These are phyloP conservation scores for Tardiomyces digboiensis DNA, from an alignment of 1,139 yeast genomes.

Conservation along the genomic window DNA sequence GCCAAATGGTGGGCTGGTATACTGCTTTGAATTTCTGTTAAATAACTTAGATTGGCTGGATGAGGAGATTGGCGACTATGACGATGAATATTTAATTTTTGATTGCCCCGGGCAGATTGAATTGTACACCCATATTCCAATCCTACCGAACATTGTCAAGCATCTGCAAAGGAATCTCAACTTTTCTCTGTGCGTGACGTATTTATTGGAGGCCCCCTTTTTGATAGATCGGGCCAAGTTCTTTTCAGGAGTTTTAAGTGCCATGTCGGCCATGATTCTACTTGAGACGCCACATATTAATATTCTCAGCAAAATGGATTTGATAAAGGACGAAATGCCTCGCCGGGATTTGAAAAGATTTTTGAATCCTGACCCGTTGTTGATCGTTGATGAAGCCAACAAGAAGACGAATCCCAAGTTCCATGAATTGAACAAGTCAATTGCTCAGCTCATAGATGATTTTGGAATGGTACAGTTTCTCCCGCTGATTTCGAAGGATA, in stretches of 20 bases:
- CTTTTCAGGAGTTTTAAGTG: slow-evolving; percentile 91
- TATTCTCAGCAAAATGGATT: slow-evolving; percentile 75
- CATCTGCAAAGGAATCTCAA: slow-evolving; percentile 73
- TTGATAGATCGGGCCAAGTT: slow-evolving; percentile 84
- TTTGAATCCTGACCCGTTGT: slow-evolving; percentile 83
- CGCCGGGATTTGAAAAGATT: slow-evolving; percentile 72
- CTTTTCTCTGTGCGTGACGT: slow-evolving; percentile 87
- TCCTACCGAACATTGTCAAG: slow-evolving; percentile 75
- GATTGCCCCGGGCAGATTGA: slow-evolving; percentile 99
- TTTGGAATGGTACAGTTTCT: slow-evolving; percentile 98
- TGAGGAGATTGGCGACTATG: slow-evolving; percentile 87
- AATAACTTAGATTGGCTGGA: slow-evolving; percentile 95
- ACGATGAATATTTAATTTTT: slow-evolving; percentile 87
- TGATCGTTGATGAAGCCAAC: slow-evolving; percentile 45
- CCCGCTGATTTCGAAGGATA: slow-evolving; percentile 78
- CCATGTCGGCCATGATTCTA: slow-evolving; percentile 97
- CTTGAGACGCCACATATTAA: slow-evolving; percentile 93
- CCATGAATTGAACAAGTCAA: slow-evolving; percentile 62
- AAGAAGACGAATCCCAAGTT: slow-evolving; percentile 62
- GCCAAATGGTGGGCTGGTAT: slow-evolving; percentile 90
- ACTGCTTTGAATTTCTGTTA: slow-evolving; percentile 81
- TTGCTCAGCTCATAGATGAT: slow-evolving; percentile 80
- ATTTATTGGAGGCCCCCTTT: slow-evolving; percentile 88
- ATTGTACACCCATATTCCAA: slow-evolving; percentile 89
- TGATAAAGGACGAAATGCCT: slow-evolving; percentile 60